Conservation (phyloP, 176 grass and related monocot genomes). For the Musa troglodytarum region DNA sequence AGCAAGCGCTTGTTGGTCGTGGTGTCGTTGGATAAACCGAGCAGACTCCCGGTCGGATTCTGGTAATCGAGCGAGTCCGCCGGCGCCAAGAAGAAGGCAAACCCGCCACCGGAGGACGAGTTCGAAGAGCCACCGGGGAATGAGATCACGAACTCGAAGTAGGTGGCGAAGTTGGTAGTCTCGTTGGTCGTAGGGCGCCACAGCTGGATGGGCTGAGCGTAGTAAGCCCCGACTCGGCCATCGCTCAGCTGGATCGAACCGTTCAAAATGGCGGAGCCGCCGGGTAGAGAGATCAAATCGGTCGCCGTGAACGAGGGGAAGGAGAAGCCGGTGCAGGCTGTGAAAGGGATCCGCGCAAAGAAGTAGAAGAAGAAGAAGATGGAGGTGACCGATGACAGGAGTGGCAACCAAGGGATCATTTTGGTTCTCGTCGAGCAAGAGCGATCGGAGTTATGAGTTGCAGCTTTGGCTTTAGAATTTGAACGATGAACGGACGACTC, state of each 20-base stretch:
- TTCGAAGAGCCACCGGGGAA: neutral
- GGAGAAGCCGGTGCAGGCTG: neutral
- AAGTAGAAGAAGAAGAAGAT: neutral
- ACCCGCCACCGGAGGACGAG: neutral
- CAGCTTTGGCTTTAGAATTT: no score
- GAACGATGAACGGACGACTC: no score
- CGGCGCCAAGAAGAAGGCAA: slow-evolving; percentile 12
- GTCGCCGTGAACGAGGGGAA: neutral
- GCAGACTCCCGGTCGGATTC: neutral
- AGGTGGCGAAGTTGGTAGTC: neutral
- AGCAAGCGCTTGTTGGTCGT: neutral
- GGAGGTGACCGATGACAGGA: no score
- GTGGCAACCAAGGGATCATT: neutral
- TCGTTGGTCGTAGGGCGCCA: neutral
- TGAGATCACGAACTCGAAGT: slow-evolving; percentile 9
- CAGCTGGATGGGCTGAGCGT: neutral
- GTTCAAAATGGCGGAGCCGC: neutral
- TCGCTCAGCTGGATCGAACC: neutral
- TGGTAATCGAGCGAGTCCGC: neutral
- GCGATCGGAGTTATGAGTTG: no score
- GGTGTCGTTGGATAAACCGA: neutral
- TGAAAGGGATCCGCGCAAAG: neutral
- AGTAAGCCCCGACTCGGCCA: neutral
- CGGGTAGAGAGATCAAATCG: neutral
- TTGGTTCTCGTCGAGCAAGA: neutral